phyloP scores from a whole-genome alignment of 768 basidiomycete species.

The Amanita rubescens region DNA sequence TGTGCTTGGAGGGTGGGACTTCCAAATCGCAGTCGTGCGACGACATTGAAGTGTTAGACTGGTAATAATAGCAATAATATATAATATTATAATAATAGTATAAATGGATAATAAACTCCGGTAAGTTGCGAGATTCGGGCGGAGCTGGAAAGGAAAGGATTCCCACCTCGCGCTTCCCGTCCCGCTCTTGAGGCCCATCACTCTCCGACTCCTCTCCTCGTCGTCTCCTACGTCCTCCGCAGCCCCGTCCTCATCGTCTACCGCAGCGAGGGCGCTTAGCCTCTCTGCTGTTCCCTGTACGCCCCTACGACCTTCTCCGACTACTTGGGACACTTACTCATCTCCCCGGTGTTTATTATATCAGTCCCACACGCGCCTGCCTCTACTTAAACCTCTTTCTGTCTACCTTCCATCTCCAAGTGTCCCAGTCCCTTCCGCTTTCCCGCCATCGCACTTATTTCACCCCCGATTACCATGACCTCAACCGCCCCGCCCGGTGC shows the following conservation, averaged over 20 bases:
- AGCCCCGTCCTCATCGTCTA: constrained; percentile 15
- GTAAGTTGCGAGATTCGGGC: constrained; percentile 26
- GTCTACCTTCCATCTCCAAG: not conserved
- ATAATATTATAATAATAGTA: constrained; percentile 10
- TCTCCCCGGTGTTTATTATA: constrained; percentile 5
- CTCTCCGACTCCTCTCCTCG: constrained; percentile 11
- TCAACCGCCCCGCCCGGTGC: constrained; percentile 4
- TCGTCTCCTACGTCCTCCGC: constrained; percentile 13
- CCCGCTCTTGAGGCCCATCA: constrained; percentile 13
- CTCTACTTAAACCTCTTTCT: constrained; percentile 2
- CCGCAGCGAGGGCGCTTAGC: constrained; percentile 12
- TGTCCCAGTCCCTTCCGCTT: not conserved
- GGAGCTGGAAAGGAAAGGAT: constrained; percentile 24
- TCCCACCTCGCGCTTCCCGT: constrained; percentile 22
- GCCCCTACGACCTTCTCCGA: not conserved
- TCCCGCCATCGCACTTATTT: constrained; percentile 5
- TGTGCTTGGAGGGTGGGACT: constrained; percentile 78
- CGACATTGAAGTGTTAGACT: too few relatives aligned
- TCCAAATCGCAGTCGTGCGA: constrained; percentile 79
- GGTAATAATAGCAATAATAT: not conserved
- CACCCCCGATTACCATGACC: not conserved
- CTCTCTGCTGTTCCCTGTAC: not conserved
- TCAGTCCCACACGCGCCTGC: constrained; percentile 6
- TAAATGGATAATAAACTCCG: constrained; percentile 11
- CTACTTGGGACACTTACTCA: constrained; percentile 9